Evolutionary conservation across 495 filamentous ascomycete genomes (phyloP).

Genomic region (Bryoglossum gracile): DNA sequence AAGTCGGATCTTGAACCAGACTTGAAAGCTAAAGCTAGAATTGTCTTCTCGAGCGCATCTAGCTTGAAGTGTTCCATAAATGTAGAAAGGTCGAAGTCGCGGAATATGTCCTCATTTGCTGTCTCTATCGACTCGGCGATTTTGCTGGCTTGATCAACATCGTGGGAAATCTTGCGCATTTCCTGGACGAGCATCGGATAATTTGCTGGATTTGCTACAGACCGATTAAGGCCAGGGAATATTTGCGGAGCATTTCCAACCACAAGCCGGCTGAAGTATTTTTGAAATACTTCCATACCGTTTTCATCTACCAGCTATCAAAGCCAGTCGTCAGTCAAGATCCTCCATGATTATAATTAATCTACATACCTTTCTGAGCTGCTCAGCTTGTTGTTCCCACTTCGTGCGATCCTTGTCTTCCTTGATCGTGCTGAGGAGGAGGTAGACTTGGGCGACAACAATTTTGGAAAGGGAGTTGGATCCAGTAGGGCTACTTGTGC

Average conservation of each 20-base stretch:
- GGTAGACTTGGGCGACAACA: constrained; percentile 87
- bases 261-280: constrained; percentile 84
- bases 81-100: constrained; percentile 85
- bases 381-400: constrained; percentile 89
- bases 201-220: constrained; percentile 65
- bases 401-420: constrained; percentile 85
- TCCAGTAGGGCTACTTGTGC: constrained; percentile 55
- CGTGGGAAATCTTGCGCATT: constrained; percentile 75
- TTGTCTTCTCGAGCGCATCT: constrained; percentile 75
- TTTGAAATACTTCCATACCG: constrained; percentile 94
- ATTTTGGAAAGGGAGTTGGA: constrained; percentile 70
- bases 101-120: constrained; percentile 76
- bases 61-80: constrained; percentile 94
- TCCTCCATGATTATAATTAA: not conserved
- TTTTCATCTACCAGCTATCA: constrained; percentile 79
- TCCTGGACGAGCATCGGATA: constrained; percentile 75
- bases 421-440: constrained; percentile 87
- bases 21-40: constrained; percentile 86
- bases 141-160: constrained; percentile 73
- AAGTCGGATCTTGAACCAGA: constrained; percentile 69
- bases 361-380: constrained; percentile 71
- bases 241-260: constrained; percentile 78
- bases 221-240: constrained; percentile 66
- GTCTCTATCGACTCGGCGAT: constrained; percentile 90
- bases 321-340: constrained; percentile 16